These are phyloP conservation scores for Starmerella khaoyaiensis DNA, from an alignment of 805 yeast species.

Conservation along the genomic window DNA sequence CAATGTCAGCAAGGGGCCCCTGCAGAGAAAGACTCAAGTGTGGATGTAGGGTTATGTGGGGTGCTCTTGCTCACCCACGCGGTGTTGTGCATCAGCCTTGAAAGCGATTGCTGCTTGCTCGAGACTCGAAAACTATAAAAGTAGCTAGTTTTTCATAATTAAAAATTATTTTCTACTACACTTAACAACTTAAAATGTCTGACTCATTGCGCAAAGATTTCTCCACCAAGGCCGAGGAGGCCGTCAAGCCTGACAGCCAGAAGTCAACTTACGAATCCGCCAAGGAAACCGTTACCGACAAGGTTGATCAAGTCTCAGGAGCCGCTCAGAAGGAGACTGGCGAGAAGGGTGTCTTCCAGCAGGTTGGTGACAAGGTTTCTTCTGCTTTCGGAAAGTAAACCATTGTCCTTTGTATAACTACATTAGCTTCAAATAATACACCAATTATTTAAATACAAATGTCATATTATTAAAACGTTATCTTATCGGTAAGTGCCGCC, in stretches of 20 bases:
- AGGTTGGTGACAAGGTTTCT: conserved; percentile 31
- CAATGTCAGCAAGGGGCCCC: too few relatives aligned
- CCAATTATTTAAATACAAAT: too few relatives aligned
- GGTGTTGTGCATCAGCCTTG: too few relatives aligned
- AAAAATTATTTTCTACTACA: not conserved
- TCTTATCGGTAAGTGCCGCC: too few relatives aligned
- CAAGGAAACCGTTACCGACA: conserved; percentile 55
- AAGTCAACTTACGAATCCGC: conserved; percentile 52
- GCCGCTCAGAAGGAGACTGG: conserved; percentile 42
- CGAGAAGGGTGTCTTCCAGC: conserved; percentile 36
- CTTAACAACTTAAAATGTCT: conserved; percentile 16
- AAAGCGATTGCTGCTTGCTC: not conserved
- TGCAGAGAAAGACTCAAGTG: not conserved
- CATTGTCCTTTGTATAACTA: not conserved
- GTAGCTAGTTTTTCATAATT: not conserved
- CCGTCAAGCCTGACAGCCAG: conserved; percentile 53
- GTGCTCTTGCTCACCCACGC: not conserved
- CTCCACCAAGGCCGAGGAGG: conserved; percentile 54
- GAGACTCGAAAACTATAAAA: conserved; percentile 1
- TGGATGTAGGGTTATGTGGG: conserved; percentile 2
- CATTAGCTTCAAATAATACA: too few relatives aligned
- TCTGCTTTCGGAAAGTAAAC: conserved; percentile 16
- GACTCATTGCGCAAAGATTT: conserved; percentile 59
- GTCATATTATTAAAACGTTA: too few relatives aligned
- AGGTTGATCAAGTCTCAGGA: conserved; percentile 49